A percentile compares a stretch with the other conserved stretches of the same genome.
phyloP scores from a whole-genome alignment of 768 basidiomycete genomes.

The Gloeopeniophorella convolvens region DNA sequence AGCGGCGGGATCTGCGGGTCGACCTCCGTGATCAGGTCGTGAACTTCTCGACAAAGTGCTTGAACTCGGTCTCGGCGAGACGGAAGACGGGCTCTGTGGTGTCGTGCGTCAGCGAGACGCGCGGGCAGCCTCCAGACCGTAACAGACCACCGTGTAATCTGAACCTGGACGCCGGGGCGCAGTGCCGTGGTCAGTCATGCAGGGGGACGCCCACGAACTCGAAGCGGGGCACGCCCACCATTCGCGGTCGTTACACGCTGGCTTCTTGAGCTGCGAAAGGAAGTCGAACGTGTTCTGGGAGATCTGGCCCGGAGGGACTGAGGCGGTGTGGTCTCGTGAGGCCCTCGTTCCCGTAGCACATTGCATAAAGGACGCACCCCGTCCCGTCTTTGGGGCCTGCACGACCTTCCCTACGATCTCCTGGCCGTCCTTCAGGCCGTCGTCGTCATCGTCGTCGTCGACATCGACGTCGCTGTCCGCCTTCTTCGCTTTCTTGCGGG shows the following conservation, averaged over 20 bases:
- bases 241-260: constrained; percentile 76
- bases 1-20: constrained; percentile 83
- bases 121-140: no score
- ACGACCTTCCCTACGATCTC: constrained; percentile 71
- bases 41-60: constrained; percentile 69
- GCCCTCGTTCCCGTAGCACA: neutral
- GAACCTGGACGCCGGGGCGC: constrained; percentile 50
- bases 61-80: constrained; percentile 84
- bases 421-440: constrained; percentile 55
- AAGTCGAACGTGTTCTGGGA: constrained; percentile 85
- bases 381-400: constrained; percentile 77
- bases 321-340: neutral
- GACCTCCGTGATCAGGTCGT: constrained; percentile 60
- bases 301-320: constrained; percentile 80
- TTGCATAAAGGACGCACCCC: constrained; percentile 41
- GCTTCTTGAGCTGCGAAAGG: constrained; percentile 58
- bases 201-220: neutral
- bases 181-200: neutral
- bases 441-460: constrained; percentile 36
- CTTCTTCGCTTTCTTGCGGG: constrained; percentile 23
- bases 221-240: constrained; percentile 42
- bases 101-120: neutral
- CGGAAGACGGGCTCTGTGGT: constrained; percentile 68
- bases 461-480: constrained; percentile 34
- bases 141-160: constrained; percentile 78